Evolutionary conservation across 1,139 yeast genomes (phyloP), one percentile per base, ranked within the genome.

Genomic region (Nakaseomyces bracarensis): DNA sequence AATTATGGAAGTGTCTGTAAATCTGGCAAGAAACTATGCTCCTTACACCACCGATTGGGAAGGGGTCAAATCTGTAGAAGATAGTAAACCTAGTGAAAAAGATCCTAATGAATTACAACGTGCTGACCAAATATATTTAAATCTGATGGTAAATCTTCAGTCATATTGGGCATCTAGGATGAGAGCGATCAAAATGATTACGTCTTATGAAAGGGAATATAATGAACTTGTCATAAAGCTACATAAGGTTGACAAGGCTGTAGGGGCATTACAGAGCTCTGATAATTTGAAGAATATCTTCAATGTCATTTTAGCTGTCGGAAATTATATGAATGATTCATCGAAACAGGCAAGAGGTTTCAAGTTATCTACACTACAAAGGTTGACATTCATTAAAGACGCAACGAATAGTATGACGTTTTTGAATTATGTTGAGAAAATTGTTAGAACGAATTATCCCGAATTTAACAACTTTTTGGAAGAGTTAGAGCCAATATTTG

Each of bases 321-420:
- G 94, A 64, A 83, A 83, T 56, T 83, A 76, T 55, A 82, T 83
- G 93, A 83, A 83, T 57, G 89, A 82, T 54, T 69, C 79, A 6
- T 72, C 85, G 1, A 82, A 82, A 51, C 89, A 82, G 59, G 91
- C 93, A 0, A 79, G 74, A 50, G 94, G 94, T 41, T 83, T 83
- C 66, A 82, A 79, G 54, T 70, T 82, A 53, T 73, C 78, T 44
- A 81, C 93, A 1, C 70, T 83, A 46, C 93, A 80, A 58, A 67
- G 93, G 56, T 69, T 83, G 48, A 76, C 82, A 36, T 82, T 82
- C 53, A 77, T 82, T 69, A 83, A 83, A 51, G 91, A 82, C 58
- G 81, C 79, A 44, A 80, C 79, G 52, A 82, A 82, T 57, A 77
- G 82, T 49, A 79, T 79, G 77, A 79, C 91, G 0, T 83, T 83